Percentiles rank a stretch among this genome's conserved stretches.
These are phyloP conservation scores for Myriosclerotinia curreyana DNA, from an alignment of 2,329 filamentous ascomycete species.

Conservation along the genomic window DNA sequence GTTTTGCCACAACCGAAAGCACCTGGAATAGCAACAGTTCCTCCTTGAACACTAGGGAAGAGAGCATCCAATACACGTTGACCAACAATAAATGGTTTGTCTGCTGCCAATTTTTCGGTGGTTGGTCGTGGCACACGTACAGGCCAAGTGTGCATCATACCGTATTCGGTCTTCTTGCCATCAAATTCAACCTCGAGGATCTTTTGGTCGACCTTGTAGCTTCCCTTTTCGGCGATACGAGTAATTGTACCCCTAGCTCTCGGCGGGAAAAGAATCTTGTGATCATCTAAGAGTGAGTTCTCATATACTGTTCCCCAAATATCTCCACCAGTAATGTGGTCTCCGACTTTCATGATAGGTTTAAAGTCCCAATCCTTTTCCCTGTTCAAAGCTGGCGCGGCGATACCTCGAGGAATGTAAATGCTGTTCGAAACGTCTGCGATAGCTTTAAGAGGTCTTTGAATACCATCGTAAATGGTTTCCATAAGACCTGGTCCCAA, in stretches of 20 bases:
- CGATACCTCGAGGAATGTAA: slow-evolving; percentile 94
- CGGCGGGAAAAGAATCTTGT: slow-evolving; percentile 90
- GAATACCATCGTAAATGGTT: slow-evolving; percentile 99
- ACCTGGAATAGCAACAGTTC: slow-evolving; percentile 95
- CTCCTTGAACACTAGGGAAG: slow-evolving; percentile 94
- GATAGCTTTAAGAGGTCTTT: slow-evolving; percentile 87
- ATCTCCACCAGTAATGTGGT: slow-evolving; percentile 95
- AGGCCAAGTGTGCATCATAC: slow-evolving; percentile 99
- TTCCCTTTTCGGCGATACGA: slow-evolving; percentile 81
- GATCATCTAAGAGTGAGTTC: slow-evolving; percentile 90
- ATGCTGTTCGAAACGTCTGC: slow-evolving; percentile 76
- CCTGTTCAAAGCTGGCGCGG: slow-evolving; percentile 82
- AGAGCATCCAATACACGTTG: slow-evolving; percentile 95
- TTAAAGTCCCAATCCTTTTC: slow-evolving; percentile 96
- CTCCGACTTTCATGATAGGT: slow-evolving; percentile 86
- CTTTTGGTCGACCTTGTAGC: slow-evolving; percentile 91
- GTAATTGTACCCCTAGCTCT: slow-evolving; percentile 90
- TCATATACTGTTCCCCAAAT: slow-evolving; percentile 94
- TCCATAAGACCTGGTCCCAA: slow-evolving; percentile 96
- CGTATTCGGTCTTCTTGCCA: slow-evolving; percentile 87
- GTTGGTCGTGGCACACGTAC: slow-evolving; percentile 92
- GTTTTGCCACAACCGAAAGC: slow-evolving; percentile 99
- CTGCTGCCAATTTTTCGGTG: slow-evolving; percentile 85
- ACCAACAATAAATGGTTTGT: slow-evolving; percentile 90
- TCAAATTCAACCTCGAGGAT: slow-evolving; percentile 96